These are phyloP conservation scores for Xylaria sp. DNA, from an alignment of 2,329 filamentous ascomycete genomes.

Conservation along the genomic window DNA sequence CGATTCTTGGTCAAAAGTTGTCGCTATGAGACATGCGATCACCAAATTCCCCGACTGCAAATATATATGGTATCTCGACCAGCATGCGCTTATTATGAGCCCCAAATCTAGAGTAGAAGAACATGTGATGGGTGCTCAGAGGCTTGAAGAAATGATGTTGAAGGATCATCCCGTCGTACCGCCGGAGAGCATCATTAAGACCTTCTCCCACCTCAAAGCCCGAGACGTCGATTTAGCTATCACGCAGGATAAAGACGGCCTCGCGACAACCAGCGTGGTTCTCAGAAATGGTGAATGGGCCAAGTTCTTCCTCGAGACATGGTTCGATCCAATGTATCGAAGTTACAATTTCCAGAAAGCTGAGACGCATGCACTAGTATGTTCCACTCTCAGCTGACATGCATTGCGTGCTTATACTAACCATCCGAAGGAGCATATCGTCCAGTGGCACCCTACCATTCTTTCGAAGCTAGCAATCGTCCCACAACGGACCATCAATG, in stretches of 20 bases:
- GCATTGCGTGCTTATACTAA: constrained; percentile 45
- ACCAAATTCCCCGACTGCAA: constrained; percentile 79
- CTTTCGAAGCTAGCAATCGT: constrained; percentile 89
- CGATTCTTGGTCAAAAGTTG: constrained; percentile 79
- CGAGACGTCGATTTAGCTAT: constrained; percentile 83
- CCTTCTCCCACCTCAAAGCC: constrained; percentile 82
- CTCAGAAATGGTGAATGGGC: constrained; percentile 89
- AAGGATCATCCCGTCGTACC: constrained; percentile 88
- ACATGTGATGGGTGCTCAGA: constrained; percentile 74
- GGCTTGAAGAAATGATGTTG: constrained; percentile 82
- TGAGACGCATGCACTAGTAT: constrained; percentile 88
- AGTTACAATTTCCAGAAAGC: constrained; percentile 97
- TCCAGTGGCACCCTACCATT: constrained; percentile 97
- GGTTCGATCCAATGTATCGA: constrained; percentile 95
- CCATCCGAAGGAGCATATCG: constrained; percentile 76
- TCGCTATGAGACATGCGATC: constrained; percentile 89
- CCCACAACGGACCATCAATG: constrained; percentile 86
- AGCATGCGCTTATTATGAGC: constrained; percentile 90
- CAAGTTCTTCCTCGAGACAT: constrained; percentile 91
- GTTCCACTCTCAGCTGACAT: constrained; percentile 46
- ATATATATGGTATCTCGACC: constrained; percentile 89
- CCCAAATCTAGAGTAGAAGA: constrained; percentile 74
- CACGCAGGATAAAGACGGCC: constrained; percentile 83
- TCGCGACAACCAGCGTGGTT: constrained; percentile 82
- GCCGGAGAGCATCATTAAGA: constrained; percentile 96